phyloP scores from a whole-genome alignment of 306 rosid genomes.

The Acmispon strigosus region DNA sequence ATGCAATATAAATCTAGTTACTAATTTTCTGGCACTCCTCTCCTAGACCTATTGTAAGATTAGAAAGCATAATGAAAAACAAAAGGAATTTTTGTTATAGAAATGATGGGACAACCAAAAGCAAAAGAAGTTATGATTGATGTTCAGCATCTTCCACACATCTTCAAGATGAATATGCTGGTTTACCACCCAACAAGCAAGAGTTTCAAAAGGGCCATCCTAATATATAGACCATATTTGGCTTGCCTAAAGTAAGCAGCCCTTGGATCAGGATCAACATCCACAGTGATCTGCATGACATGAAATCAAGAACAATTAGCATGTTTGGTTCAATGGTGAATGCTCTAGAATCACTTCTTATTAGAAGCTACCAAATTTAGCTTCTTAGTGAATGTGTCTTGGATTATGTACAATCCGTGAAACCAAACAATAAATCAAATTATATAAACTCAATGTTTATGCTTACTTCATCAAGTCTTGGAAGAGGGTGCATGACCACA shows the following conservation, averaged over 20 bases:
- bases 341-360: too few species aligned
- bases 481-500: slow-evolving; percentile 86
- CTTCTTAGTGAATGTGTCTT: too few species aligned
- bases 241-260: slow-evolving; percentile 88
- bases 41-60: neutral
- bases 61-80: neutral
- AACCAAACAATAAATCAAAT: neutral
- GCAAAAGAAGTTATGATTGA: neutral
- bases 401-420: too few species aligned
- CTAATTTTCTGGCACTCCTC: neutral
- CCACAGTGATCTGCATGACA: slow-evolving; percentile 62
- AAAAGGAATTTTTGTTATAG: too few species aligned
- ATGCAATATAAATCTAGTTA: neutral
- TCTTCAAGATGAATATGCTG: slow-evolving; percentile 25
- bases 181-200: slow-evolving; percentile 69
- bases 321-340: too few species aligned
- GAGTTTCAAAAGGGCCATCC: slow-evolving; percentile 86
- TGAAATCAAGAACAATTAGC: neutral
- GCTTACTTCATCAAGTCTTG: slow-evolving; percentile 87
- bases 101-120: neutral
- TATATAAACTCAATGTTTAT: neutral
- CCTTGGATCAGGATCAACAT: slow-evolving; percentile 67
- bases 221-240: slow-evolving; percentile 73
- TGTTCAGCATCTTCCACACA: slow-evolving; percentile 14
- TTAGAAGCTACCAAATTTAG: too few species aligned